Conservation (phyloP, 495 filamentous ascomycete species). For the Penicillium antarcticum region DNA sequence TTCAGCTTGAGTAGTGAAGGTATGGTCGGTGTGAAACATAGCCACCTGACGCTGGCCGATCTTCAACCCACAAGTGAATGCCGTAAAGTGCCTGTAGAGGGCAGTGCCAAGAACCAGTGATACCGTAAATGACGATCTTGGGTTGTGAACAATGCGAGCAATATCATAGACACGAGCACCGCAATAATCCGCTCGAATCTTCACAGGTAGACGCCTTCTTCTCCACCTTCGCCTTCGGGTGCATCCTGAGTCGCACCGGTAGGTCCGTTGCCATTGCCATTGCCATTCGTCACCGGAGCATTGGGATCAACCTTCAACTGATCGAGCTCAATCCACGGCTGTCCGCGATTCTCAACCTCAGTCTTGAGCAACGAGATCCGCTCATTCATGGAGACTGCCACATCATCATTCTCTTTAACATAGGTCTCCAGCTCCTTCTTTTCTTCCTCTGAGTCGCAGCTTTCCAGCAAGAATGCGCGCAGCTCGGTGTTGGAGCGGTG, state of each 20-base stretch:
- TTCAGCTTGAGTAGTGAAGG: neutral
- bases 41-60: neutral
- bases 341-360: constrained; percentile 75
- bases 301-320: constrained; percentile 18
- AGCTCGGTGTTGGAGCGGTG: constrained; percentile 74
- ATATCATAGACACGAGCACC: neutral
- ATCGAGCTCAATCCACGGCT: constrained; percentile 61
- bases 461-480: constrained; percentile 50
- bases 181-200: neutral
- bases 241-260: constrained; percentile 27
- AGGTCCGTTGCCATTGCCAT: neutral
- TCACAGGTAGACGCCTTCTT: constrained; percentile 66
- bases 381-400: constrained; percentile 70
- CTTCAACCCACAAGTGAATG: neutral
- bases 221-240: constrained; percentile 14
- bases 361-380: constrained; percentile 62
- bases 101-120: neutral
- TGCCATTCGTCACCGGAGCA: constrained; percentile 21
- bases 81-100: neutral
- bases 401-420: constrained; percentile 66
- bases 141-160: neutral
- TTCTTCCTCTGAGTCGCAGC: constrained; percentile 57
- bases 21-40: neutral
- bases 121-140: neutral
- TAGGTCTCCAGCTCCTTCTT: constrained; percentile 50